phyloP scores from a whole-genome alignment of 257 asterid species.

The Plantago ovata region DNA sequence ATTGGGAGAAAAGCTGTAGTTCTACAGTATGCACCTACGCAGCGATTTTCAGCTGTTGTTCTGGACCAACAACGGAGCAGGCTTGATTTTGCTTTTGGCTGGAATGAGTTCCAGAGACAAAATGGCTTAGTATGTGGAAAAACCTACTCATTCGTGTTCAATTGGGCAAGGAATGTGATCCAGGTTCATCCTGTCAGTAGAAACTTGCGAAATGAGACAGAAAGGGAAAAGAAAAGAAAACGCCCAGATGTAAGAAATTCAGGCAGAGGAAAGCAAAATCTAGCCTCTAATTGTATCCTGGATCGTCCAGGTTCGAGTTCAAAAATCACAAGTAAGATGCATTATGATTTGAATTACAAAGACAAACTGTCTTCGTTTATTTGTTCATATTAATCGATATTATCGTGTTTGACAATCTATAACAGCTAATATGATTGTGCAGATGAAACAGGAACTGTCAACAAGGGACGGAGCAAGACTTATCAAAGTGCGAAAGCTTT shows the following conservation, averaged over 20 bases:
- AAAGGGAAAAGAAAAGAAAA: too few relatives aligned
- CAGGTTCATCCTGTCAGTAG: neutral
- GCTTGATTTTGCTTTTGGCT: neutral
- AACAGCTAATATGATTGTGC: too few relatives aligned
- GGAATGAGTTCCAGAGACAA: neutral
- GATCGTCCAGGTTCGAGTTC: conserved; percentile 1
- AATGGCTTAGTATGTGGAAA: neutral
- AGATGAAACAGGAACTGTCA: too few relatives aligned
- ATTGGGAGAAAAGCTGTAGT: neutral
- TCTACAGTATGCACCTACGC: neutral
- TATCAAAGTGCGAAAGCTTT: too few relatives aligned
- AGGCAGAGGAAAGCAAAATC: neutral
- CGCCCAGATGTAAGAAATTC: neutral
- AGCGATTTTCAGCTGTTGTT: neutral
- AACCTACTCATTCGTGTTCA: neutral
- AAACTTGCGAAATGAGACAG: neutral
- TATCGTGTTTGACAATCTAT: too few relatives aligned
- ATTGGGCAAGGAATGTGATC: neutral
- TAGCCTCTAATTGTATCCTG: neutral
- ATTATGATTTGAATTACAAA: neutral
- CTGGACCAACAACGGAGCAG: neutral
- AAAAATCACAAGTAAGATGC: neutral
- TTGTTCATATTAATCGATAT: too few relatives aligned
- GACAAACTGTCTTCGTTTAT: too few relatives aligned
- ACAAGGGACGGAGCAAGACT: too few relatives aligned